phyloP scores from a whole-genome alignment of 1,284 basidiomycete genomes.

The Microbotryum silenes-acaulis region DNA sequence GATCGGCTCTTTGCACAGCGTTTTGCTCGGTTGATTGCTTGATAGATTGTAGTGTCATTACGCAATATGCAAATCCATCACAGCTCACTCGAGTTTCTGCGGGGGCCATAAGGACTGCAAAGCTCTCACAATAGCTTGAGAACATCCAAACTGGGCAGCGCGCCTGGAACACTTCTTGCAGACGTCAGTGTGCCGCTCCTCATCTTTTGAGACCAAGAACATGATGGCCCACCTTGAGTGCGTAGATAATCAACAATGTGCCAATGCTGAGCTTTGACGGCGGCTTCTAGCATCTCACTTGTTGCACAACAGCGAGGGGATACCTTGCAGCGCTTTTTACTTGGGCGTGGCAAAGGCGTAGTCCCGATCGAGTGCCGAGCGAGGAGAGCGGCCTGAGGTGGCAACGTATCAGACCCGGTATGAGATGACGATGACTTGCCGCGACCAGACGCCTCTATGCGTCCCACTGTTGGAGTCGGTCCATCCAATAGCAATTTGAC shows the following conservation, averaged over 20 bases:
- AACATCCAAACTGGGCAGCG: slow-evolving; percentile 10
- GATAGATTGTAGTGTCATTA: no score
- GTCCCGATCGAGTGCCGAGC: neutral
- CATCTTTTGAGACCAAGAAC: no score
- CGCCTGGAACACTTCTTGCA: slow-evolving; percentile 1
- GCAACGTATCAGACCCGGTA: neutral
- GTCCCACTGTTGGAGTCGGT: slow-evolving; percentile 38
- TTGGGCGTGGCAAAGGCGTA: neutral
- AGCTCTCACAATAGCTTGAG: slow-evolving; percentile 10
- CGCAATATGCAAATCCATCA: no score
- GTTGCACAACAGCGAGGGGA: slow-evolving; percentile 17
- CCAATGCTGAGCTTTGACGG: slow-evolving; percentile 26
- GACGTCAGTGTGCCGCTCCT: neutral
- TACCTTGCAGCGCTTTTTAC: slow-evolving; percentile 10
- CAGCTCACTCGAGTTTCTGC: no score
- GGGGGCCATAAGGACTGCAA: no score
- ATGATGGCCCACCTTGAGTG: slow-evolving; percentile 8
- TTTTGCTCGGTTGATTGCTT: no score
- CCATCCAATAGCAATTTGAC: slow-evolving; percentile 65
- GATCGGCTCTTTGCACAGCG: no score
- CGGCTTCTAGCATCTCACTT: slow-evolving; percentile 26
- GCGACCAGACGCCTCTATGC: neutral
- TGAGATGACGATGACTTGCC: neutral
- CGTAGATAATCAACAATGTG: slow-evolving; percentile 25
- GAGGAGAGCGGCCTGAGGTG: no score